Base-by-base conservation (phyloP, 257 asterid genomes). In the Gentiana dahurica region DNA sequence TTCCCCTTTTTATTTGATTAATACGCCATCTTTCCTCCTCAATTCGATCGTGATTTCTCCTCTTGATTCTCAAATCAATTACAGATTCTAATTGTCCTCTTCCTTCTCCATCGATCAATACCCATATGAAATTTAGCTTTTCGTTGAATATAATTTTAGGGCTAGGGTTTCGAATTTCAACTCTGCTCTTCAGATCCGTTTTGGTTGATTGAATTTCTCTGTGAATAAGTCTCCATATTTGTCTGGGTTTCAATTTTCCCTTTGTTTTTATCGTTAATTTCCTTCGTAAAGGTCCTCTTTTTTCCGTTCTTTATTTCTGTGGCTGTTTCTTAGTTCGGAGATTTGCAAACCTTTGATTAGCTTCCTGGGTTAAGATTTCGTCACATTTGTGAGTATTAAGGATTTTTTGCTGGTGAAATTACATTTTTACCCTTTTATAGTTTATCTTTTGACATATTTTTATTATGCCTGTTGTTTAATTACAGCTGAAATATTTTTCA, bases 101-200 rank as follows among this genome's bases (percentile, higher is more conserved):
- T n/a, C 55, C 11, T 60, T 36, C 33, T 46, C 67, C 34, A 7
- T 55, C 63, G 50, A 61, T 61, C 35, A 63, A 55, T 67, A 41
- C 67, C 45, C 12, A 6, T 60, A 54, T 61, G 45, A 35, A 44
- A 35, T 49, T 36, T 47, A 50, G 15, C 55, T 6, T 12, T 61
- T 4, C 1, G 41, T 13, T 10, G 13, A 43, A 49, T 61, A 37
- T 54, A 55, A 48, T 39, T 67, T 59, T 67, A 61, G 72, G 72
- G 63, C 55, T 67, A 61, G 72, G 72, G 63, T 61, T 67, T 55
- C 67, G 11, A 38, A 33, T 55, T 55, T 57, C 15, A 49, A 46
- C 11, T 13, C 11, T 34, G 11, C 35, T 8, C 59, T 2, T 55
- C 63, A 10, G 72, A 60, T 67, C 9, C 54, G 38, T 12, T 61